A percentile compares a stretch with the other conserved stretches of the same genome.
These are phyloP conservation scores for Botryotinia convoluta DNA, from an alignment of 2,329 filamentous ascomycete species.

Conservation along the genomic window DNA sequence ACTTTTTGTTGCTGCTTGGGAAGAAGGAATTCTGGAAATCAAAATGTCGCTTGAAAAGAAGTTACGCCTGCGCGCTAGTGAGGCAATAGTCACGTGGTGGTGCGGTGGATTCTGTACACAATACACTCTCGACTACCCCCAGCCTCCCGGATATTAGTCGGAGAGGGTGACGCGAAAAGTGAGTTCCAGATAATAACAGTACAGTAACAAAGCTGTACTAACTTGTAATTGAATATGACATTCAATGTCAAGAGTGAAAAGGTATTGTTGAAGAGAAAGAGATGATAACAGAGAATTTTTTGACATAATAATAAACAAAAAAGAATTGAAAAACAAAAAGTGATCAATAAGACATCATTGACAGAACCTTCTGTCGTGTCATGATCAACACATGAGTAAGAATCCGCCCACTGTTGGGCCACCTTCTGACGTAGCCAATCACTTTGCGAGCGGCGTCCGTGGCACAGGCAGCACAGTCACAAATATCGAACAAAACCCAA, in stretches of 20 bases:
- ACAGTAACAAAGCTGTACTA: conserved; percentile 10
- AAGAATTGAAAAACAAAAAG: conserved; percentile 14
- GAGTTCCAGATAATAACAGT: conserved; percentile 10
- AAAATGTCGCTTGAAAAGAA: conserved; percentile 24
- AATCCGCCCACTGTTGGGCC: conserved; percentile 20
- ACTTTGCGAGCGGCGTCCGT: conserved; percentile 28
- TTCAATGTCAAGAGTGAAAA: conserved; percentile 13
- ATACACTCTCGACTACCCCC: conserved; percentile 18
- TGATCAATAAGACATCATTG: conserved; percentile 22
- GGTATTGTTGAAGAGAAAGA: conserved; percentile 4
- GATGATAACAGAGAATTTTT: not conserved
- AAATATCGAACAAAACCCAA: conserved; percentile 30
- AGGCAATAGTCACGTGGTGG: conserved; percentile 18
- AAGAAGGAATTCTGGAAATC: conserved; percentile 25
- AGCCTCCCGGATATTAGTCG: conserved; percentile 21
- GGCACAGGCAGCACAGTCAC: conserved; percentile 35
- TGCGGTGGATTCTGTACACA: conserved; percentile 20
- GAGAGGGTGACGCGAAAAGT: conserved; percentile 13
- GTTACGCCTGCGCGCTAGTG: conserved; percentile 21
- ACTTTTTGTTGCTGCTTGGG: conserved; percentile 24
- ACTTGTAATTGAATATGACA: not conserved
- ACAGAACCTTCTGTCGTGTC: conserved; percentile 28
- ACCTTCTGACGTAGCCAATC: conserved; percentile 19
- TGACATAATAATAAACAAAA: not conserved
- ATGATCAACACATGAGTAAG: conserved; percentile 27